These are phyloP conservation scores for Ophiostoma sp. DNA, from an alignment of 2,329 filamentous ascomycete species.

Conservation along the genomic window DNA sequence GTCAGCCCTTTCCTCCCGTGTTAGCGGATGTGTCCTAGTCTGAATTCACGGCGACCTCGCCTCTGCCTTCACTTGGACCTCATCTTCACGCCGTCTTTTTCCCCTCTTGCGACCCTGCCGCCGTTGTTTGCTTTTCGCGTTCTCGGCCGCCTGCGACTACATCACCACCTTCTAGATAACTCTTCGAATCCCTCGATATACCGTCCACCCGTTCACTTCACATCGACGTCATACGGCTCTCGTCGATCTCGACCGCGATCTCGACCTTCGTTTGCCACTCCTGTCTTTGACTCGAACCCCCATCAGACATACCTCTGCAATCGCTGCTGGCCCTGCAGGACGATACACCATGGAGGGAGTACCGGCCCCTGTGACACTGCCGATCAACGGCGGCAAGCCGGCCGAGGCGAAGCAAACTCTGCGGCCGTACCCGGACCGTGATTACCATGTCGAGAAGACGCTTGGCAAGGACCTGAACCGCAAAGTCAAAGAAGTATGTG, in stretches of 20 bases:
- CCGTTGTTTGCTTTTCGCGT: not conserved
- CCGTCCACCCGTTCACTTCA: not conserved
- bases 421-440: slow-evolving; percentile 12
- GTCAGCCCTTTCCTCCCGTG: not conserved
- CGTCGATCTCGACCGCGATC: not conserved
- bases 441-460: slow-evolving; percentile 7
- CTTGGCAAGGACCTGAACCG: slow-evolving; percentile 5
- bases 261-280: not conserved
- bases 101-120: not conserved
- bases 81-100: not conserved
- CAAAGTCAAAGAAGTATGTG: slow-evolving; percentile 5
- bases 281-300: not conserved
- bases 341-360: slow-evolving; percentile 4
- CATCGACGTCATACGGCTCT: slow-evolving; percentile 6
- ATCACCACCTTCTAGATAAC: not conserved
- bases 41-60: not conserved
- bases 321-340: not conserved
- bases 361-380: not conserved
- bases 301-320: too few species aligned
- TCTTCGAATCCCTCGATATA: not conserved
- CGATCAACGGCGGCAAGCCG: slow-evolving; percentile 13
- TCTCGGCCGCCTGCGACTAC: not conserved
- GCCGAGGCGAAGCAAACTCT: not conserved
- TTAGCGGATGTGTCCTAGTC: slow-evolving; percentile 6
- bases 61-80: not conserved